Conservation (phyloP, 345 rosid genomes). For the Moricandia moricandioides region DNA sequence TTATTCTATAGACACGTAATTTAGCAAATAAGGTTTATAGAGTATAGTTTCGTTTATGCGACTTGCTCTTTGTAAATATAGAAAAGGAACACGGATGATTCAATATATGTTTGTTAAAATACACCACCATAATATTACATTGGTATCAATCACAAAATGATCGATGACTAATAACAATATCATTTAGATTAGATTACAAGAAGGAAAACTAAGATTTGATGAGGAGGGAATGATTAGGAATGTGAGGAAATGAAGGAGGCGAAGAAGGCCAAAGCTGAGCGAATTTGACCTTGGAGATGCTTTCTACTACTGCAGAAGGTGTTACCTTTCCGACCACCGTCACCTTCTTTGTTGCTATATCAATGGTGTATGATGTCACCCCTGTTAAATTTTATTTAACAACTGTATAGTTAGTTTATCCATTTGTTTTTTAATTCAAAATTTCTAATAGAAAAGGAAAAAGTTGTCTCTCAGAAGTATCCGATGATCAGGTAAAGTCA, state of each 20-base stretch:
- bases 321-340: slow-evolving; percentile 85
- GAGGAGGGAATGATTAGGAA: slow-evolving; percentile 12
- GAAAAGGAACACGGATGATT: not conserved
- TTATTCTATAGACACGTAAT: not conserved
- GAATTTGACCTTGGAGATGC: slow-evolving; percentile 76
- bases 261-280: slow-evolving; percentile 77
- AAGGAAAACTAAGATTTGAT: slow-evolving; percentile 17
- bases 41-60: not conserved
- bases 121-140: slow-evolving; percentile 10
- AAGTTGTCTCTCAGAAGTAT: slow-evolving; percentile 16
- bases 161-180: not conserved
- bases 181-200: slow-evolving; percentile 10
- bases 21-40: not conserved
- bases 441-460: not conserved
- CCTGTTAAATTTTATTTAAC: slow-evolving; percentile 42
- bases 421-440: not conserved
- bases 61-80: not conserved
- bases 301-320: slow-evolving; percentile 61
- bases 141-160: not conserved
- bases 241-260: slow-evolving; percentile 11
- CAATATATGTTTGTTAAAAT: not conserved
- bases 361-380: slow-evolving; percentile 78
- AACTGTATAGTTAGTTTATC: not conserved
- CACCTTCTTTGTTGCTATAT: slow-evolving; percentile 77
- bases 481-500: slow-evolving; percentile 27